Evolutionary conservation across 176 grass and related monocot species (phyloP).

Genomic region (Triticum turgidum): DNA sequence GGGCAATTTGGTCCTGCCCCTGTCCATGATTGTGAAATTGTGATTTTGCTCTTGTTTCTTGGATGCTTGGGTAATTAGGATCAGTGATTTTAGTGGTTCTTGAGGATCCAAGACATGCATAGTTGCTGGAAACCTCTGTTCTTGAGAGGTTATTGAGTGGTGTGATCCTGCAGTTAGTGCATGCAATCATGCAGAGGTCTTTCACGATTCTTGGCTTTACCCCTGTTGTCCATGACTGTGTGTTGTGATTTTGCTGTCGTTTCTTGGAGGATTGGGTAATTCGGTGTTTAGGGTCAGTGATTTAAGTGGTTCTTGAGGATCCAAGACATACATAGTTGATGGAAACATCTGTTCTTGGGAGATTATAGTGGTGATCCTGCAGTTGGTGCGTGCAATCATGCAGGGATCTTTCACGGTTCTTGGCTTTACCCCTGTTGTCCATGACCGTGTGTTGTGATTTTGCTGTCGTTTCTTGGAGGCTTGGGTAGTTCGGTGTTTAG

Average conservation of each 20-base stretch:
- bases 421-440: neutral
- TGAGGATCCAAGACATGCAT: neutral
- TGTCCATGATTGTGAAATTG: neutral
- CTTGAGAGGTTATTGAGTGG: neutral
- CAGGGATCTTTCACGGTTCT: slow-evolving; percentile 14
- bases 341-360: neutral
- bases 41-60: neutral
- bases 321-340: neutral
- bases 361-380: neutral
- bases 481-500: slow-evolving; percentile 2
- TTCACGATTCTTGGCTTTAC: neutral
- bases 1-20: neutral
- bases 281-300: neutral
- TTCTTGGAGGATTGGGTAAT: neutral
- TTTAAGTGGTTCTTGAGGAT: neutral
- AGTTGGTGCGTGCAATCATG: neutral
- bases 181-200: neutral
- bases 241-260: neutral
- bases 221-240: neutral
- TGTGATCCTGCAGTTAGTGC: neutral
- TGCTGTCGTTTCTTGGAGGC: neutral
- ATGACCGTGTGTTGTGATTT: neutral
- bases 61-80: neutral
- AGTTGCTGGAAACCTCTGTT: neutral
- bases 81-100: neutral